Evolutionary conservation across 805 yeast genomes (phyloP).

Genomic region (Barnettozyma sucrosica): DNA sequence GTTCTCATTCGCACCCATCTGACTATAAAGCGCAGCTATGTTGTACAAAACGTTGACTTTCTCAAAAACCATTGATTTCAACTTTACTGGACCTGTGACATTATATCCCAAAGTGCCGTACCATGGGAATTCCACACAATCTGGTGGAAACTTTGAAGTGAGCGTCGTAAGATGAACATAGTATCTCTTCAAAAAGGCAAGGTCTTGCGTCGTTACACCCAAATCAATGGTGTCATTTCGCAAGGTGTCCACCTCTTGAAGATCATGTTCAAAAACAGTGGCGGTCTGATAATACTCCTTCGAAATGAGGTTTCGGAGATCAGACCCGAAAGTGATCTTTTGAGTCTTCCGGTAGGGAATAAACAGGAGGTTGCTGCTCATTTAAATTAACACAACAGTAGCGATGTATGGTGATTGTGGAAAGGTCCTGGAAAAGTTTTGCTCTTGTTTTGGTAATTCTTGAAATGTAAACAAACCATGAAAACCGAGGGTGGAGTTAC

Average conservation of each 20-base stretch:
- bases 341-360: slow-evolving; percentile 47
- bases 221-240: slow-evolving; percentile 38
- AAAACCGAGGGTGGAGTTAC: not conserved
- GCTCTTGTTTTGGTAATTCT: not conserved
- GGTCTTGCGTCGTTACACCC: slow-evolving; percentile 31
- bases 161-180: slow-evolving; percentile 40
- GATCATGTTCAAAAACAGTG: slow-evolving; percentile 35
- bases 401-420: not conserved
- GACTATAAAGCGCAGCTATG: slow-evolving; percentile 58
- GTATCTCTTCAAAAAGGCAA: slow-evolving; percentile 39
- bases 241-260: slow-evolving; percentile 37
- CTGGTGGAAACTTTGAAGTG: slow-evolving; percentile 55
- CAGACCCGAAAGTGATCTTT: slow-evolving; percentile 34
- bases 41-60: slow-evolving; percentile 59
- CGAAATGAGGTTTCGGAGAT: slow-evolving; percentile 39
- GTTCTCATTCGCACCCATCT: slow-evolving; percentile 43
- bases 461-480: slow-evolving; percentile 6
- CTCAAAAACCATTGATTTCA: slow-evolving; percentile 53
- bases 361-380: slow-evolving; percentile 37
- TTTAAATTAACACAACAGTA: not conserved
- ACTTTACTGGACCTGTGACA: slow-evolving; percentile 40
- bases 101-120: slow-evolving; percentile 57
- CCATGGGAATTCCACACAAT: slow-evolving; percentile 65
- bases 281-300: slow-evolving; percentile 42
- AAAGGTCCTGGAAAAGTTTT: not conserved